phyloP scores from a whole-genome alignment of 352 stramenopile species.

The Peronospora destructor region DNA sequence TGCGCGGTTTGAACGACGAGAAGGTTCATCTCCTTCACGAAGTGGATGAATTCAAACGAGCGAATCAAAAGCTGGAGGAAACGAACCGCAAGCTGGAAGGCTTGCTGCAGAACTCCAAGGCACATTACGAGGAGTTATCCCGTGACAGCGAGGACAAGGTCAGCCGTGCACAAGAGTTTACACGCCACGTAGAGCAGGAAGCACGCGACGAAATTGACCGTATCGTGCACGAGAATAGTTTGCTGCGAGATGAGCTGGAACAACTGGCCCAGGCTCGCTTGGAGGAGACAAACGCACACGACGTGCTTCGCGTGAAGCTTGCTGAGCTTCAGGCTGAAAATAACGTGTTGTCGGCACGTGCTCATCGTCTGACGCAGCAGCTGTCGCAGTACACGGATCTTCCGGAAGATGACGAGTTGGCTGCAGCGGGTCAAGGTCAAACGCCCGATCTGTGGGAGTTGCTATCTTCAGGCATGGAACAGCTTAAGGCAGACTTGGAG shows the following conservation, averaged over 20 bases:
- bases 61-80: constrained; percentile 38
- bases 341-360: constrained; percentile 71
- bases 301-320: constrained; percentile 63
- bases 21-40: constrained; percentile 37
- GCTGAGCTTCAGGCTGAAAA: constrained; percentile 80
- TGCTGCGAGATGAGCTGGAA: constrained; percentile 60
- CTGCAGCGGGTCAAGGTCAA: constrained; percentile 41
- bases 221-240: constrained; percentile 49
- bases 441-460: constrained; percentile 80
- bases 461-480: constrained; percentile 82
- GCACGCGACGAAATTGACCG: constrained; percentile 54
- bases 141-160: constrained; percentile 63
- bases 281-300: constrained; percentile 57
- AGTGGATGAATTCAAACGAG: constrained; percentile 41
- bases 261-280: constrained; percentile 49
- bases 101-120: constrained; percentile 51
- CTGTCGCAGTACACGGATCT: constrained; percentile 81
- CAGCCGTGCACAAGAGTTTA: constrained; percentile 45
- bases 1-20: constrained; percentile 38
- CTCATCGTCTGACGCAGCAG: constrained; percentile 72
- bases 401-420: constrained; percentile 55
- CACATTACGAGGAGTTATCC: constrained; percentile 54
- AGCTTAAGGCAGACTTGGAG: constrained; percentile 83
- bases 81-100: constrained; percentile 48
- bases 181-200: constrained; percentile 58